phyloP scores from a whole-genome alignment of 208 protist genomes.

The Leishmania lainsoni region DNA sequence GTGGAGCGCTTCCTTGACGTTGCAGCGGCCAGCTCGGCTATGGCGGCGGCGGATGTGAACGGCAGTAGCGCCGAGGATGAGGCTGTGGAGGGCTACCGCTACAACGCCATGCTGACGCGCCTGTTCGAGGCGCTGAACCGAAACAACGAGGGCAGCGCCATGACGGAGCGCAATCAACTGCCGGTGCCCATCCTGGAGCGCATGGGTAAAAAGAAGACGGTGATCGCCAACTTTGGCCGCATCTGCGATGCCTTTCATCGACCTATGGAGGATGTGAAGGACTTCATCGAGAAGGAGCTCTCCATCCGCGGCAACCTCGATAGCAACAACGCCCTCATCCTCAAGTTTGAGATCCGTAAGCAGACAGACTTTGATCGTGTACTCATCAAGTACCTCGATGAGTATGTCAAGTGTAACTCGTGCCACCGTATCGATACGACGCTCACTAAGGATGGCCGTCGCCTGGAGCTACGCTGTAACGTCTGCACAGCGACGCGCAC shows the following conservation, averaged over 20 bases:
- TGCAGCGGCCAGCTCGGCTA: slow-evolving; percentile 2
- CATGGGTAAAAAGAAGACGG: slow-evolving; percentile 92
- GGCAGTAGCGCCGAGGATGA: slow-evolving; percentile 24
- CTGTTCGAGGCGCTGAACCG: slow-evolving; percentile 73
- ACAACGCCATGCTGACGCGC: slow-evolving; percentile 69
- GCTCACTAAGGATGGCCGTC: slow-evolving; percentile 80
- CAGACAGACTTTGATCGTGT: slow-evolving; percentile 79
- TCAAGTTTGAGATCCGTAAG: slow-evolving; percentile 89
- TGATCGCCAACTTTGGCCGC: slow-evolving; percentile 90
- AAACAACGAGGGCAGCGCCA: slow-evolving; percentile 66
- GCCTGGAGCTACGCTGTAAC: slow-evolving; percentile 75
- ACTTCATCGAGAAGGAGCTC: slow-evolving; percentile 92
- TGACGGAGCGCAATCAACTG: slow-evolving; percentile 80
- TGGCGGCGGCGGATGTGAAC: background rate
- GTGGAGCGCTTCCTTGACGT: slow-evolving; percentile 67
- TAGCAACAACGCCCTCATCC: slow-evolving; percentile 84
- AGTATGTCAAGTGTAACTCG: slow-evolving; percentile 92
- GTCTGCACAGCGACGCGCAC: slow-evolving; percentile 81
- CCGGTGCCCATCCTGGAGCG: slow-evolving; percentile 79
- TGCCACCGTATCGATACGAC: slow-evolving; percentile 90
- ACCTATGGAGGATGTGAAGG: slow-evolving; percentile 86
- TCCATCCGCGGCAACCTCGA: slow-evolving; percentile 86
- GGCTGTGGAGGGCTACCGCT: slow-evolving; percentile 61
- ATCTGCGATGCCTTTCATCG: slow-evolving; percentile 90
- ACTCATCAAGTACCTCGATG: slow-evolving; percentile 87